phyloP scores from a whole-genome alignment of 1,284 basidiomycete genomes.

The Apiotrichum gamsii region DNA sequence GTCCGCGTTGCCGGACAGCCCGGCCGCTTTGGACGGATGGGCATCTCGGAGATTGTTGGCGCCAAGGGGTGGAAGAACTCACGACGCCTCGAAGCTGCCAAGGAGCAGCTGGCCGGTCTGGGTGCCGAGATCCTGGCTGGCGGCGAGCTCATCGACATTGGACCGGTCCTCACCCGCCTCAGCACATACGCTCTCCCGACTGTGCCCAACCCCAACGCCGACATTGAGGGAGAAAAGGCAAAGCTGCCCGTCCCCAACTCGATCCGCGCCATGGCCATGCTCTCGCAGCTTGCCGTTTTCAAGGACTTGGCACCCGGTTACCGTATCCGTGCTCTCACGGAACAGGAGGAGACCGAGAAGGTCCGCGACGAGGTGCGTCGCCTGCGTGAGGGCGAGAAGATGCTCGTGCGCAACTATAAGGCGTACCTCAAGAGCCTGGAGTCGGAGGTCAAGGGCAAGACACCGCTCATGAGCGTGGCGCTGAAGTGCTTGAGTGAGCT shows the following conservation, averaged over 20 bases:
- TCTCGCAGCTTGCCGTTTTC: slow-evolving; percentile 90
- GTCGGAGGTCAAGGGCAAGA: slow-evolving; percentile 71
- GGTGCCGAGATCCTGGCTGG: slow-evolving; percentile 85
- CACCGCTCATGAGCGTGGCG: slow-evolving; percentile 63
- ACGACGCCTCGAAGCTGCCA: slow-evolving; percentile 66
- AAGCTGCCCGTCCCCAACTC: slow-evolving; percentile 65
- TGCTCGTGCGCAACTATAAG: slow-evolving; percentile 86
- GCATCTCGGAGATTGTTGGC: slow-evolving; percentile 66
- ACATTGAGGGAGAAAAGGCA: slow-evolving; percentile 50
- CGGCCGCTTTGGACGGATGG: slow-evolving; percentile 67
- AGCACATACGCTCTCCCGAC: slow-evolving; percentile 72
- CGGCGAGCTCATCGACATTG: slow-evolving; percentile 49
- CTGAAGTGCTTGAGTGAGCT: slow-evolving; percentile 84
- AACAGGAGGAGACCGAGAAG: slow-evolving; percentile 84
- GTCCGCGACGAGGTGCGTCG: slow-evolving; percentile 88
- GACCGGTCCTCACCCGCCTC: slow-evolving; percentile 76
- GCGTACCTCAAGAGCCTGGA: slow-evolving; percentile 80
- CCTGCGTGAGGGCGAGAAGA: slow-evolving; percentile 92
- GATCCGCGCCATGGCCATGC: slow-evolving; percentile 78
- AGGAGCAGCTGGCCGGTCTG: slow-evolving; percentile 80
- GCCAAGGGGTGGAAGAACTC: slow-evolving; percentile 55
- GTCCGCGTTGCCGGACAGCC: slow-evolving; percentile 37
- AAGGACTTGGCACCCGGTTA: slow-evolving; percentile 89
- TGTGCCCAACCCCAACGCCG: slow-evolving; percentile 63
- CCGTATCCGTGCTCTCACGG: slow-evolving; percentile 77